Conservation (phyloP, 208 protist species). For the Leishmania martiniquensis region DNA sequence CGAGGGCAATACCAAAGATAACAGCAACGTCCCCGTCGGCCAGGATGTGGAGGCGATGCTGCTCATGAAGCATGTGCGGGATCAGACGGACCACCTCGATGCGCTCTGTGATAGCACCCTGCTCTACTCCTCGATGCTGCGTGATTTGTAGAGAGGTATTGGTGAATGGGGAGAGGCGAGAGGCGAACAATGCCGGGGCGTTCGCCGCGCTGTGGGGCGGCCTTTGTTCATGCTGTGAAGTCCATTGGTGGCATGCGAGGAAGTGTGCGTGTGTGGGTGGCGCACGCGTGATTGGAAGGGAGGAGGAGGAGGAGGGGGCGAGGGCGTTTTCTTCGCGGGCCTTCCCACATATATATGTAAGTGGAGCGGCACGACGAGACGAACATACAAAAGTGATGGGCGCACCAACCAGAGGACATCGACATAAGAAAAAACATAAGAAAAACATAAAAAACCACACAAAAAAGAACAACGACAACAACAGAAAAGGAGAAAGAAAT, state of each 20-base stretch:
- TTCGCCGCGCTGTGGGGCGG: background rate
- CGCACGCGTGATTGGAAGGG: background rate
- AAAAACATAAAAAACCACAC: too few relatives aligned
- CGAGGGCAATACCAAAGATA: slow-evolving; percentile 49
- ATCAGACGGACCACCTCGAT: slow-evolving; percentile 72
- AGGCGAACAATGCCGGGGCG: background rate
- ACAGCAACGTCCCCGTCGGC: slow-evolving; percentile 40
- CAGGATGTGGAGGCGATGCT: slow-evolving; percentile 60
- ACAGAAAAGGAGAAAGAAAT: background rate
- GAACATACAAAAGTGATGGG: too few relatives aligned
- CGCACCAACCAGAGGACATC: too few relatives aligned
- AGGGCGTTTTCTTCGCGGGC: too few relatives aligned
- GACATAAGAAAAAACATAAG: too few relatives aligned
- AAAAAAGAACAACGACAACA: background rate
- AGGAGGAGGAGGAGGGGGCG: too few relatives aligned
- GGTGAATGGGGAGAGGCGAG: background rate
- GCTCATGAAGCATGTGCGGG: slow-evolving; percentile 53
- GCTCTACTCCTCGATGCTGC: slow-evolving; percentile 32
- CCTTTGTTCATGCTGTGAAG: background rate
- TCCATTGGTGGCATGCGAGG: background rate
- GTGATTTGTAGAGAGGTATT: slow-evolving; percentile 24
- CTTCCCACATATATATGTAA: too few relatives aligned
- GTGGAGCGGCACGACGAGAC: too few relatives aligned
- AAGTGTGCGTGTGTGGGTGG: background rate
- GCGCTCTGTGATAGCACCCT: slow-evolving; percentile 62